Conservation (phyloP, 768 basidiomycete species). For the Auricularia heimuer region DNA sequence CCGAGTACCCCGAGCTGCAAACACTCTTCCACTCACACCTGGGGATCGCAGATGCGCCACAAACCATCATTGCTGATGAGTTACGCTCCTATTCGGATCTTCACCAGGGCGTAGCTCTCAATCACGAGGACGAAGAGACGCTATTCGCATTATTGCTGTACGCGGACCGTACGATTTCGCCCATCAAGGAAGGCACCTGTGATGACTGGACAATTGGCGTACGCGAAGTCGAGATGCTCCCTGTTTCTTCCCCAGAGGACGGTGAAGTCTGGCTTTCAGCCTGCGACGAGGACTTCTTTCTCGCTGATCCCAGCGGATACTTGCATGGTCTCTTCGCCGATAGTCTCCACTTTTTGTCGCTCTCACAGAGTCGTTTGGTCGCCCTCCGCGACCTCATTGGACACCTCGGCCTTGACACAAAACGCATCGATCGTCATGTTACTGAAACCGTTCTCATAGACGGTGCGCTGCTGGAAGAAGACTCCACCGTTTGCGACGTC, state of each 20-base stretch:
- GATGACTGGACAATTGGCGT: neutral
- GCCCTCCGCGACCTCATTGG: neutral
- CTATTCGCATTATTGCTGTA: neutral
- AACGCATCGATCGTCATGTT: neutral
- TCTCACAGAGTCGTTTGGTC: neutral
- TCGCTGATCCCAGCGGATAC: neutral
- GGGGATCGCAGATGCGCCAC: slow-evolving; percentile 7
- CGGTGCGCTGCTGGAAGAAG: neutral
- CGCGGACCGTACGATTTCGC: neutral
- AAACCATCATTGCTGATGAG: slow-evolving; percentile 13
- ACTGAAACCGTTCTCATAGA: neutral
- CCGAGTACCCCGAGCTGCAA: slow-evolving; percentile 7
- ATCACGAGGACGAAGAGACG: neutral
- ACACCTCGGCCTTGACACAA: neutral
- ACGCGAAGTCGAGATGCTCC: neutral
- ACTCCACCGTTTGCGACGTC: too few relatives aligned
- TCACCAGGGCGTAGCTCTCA: neutral
- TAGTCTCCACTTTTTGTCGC: neutral
- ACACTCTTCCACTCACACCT: slow-evolving; percentile 13
- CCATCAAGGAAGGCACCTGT: neutral
- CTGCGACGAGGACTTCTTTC: neutral
- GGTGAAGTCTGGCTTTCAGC: neutral
- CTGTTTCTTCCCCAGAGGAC: neutral
- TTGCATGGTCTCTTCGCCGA: neutral
- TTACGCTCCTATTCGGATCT: neutral